Evolutionary conservation across 441 rosid genomes (phyloP), one percentile per base, ranked within the genome.

Genomic region (Lepidium campestre): DNA sequence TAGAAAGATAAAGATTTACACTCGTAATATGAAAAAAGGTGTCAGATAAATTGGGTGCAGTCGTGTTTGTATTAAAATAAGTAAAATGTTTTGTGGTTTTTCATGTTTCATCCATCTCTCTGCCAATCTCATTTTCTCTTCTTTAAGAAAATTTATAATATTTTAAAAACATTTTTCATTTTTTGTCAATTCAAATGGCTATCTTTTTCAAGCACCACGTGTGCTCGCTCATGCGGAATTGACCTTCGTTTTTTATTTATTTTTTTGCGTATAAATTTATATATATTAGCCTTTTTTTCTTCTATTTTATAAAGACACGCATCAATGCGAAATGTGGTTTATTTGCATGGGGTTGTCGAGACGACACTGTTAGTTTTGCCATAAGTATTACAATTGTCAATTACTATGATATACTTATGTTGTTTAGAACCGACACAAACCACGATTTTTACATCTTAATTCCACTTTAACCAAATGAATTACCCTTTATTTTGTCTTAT

Each of bases 11-110:
- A n/a, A n/a, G n/a, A n/a, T n/a, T n/a, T n/a, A n/a, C n/a, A n/a
- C n/a, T n/a, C n/a, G n/a, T n/a, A n/a, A n/a, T n/a, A n/a, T n/a
- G n/a, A n/a, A n/a, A n/a, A n/a, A n/a, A n/a, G 57, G 64, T 70
- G 64, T 70, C 75, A 55, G 36, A 52, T 41, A 6, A 41, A 41
- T 32, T 50, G 67, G 60, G 73, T 17, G 8, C 60, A 48, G 20
- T 29, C 20, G n/a, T 37, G 10, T 31, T 35, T 19, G 22, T 10
- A 2, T 5, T 10, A 17, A 44, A 48, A 48, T 3, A 57, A 23
- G 20, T 42, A 66, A 2, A 57, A 45, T 36, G 48, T 29, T n/a
- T n/a, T 56, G 27, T 55, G 10, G 20, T 32, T 22, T 48, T 23
- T 53, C 20, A 56, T 37, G 61, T 19, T 36, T 39, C 31, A 52